Evolutionary conservation across 805 yeast genomes (phyloP), one percentile per base, ranked within the genome.

Genomic region (Yarrowia sp.): DNA sequence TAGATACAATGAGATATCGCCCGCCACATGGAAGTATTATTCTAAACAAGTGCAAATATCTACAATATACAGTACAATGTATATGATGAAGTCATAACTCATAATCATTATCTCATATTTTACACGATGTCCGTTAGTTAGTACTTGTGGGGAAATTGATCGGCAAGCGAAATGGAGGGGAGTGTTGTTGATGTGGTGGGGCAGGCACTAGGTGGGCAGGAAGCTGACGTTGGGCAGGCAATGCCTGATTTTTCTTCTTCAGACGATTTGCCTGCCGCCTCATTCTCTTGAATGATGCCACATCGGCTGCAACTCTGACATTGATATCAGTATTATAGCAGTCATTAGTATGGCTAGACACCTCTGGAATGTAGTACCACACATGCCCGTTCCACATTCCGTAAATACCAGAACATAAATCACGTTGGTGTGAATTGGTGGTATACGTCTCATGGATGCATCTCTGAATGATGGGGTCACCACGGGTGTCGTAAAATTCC

Each of bases 81-180:
- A 14, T 21, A 3, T 14, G 9, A 1, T 19, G 26, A 9, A 24
- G 17, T 51, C 58, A 51, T 51, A 22, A 17, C 58, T 51, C 58
- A 51, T 51, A 9, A 51, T 51, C 58, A 51, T 51, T 49, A 51
- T 6, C 58, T 51, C 35, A 51, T 51, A 33, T 8, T 10, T 33
- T 51, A 51, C 58, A 51, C 41, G 52, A 11, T 10, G 51, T 12
- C 33, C 32, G 58, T 35, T 33, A 51, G 58, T 51, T 51, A 51
- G 58, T 51, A 51, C 40, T 51, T 19, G 26, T 32, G 32, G 58
- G 41, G 41, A 19, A 19, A 12, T 46, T 26, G 9, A 48, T 7
- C 24, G 54, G 54, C 21, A 48, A 11, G 7, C 54, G 38, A 16
- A 30, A 48, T 16, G 24, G 54, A 14, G 54, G 54, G 2, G 54